Base-by-base conservation (phyloP, 768 basidiomycete genomes). In the Trametes coccinea region DNA sequence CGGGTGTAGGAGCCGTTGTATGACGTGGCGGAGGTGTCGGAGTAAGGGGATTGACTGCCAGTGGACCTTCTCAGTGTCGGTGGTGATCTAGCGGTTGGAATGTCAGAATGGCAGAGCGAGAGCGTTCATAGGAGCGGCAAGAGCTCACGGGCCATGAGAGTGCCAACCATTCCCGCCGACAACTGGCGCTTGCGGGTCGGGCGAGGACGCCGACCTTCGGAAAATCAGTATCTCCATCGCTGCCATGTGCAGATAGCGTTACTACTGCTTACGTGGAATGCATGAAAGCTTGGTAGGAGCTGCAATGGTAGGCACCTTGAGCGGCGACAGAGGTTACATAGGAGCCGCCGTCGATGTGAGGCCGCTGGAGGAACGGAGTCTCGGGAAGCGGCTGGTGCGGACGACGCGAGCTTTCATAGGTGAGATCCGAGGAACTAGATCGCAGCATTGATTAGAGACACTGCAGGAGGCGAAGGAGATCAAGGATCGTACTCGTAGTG, bases 71-170 rank as follows among this genome's bases (percentile, higher is more conserved):
- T 22, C 1, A 43, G 11, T 3, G 39, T 8, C n/a, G 56, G 30
- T 14, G 57, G 40, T 7, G 49, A 59, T 33, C 57, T 59, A 59
- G 57, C 57, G 57, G 57, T 59, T 17, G n/a, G 22, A 59, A 5
- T n/a, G 11, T 13, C 31, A 14, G 17, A 51, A n/a, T 34, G 49
- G 9, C 17, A 9, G 16, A 44, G 10, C 6, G 16, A 22, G 22
- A 22, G 34, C 0, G 47, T 11, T 7, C 10, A 5, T n/a, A 22
- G 4, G 29, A 11, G 2, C 29, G 10, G 49, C 2, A 2, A 7
- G 30, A 5, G 43, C 57, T 59, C 16, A 59, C 57, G 49, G 49
- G 48, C 14, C 29, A 22, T 40, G 39, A 34, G 49, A 44, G 2
- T 34, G 49, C 57, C 57, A 59, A 14, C 27, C 14, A 9, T 49